These are phyloP conservation scores for Talaromyces sp. DNA, from an alignment of 2,329 filamentous ascomycete species.

Conservation along the genomic window DNA sequence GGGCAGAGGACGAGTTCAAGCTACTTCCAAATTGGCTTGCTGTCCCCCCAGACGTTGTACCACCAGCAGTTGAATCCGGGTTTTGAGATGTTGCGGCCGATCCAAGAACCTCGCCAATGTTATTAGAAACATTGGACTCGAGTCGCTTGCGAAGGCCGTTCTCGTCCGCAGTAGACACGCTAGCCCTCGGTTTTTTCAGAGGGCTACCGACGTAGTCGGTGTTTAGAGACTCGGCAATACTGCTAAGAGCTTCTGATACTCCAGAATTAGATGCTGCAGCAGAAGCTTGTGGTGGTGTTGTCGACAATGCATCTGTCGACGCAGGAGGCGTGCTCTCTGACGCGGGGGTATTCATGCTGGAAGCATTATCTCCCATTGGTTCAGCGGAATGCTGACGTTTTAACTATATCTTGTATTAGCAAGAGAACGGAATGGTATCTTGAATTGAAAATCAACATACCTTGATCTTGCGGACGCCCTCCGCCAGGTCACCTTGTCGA, in stretches of 20 bases:
- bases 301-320: slow-evolving; percentile 23
- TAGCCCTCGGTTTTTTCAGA: slow-evolving; percentile 43
- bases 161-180: slow-evolving; percentile 39
- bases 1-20: slow-evolving; percentile 1
- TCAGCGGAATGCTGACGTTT: slow-evolving; percentile 64
- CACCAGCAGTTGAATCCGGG: slow-evolving; percentile 7
- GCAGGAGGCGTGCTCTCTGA: slow-evolving; percentile 33
- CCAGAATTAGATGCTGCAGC: slow-evolving; percentile 4
- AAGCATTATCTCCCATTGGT: slow-evolving; percentile 36
- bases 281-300: slow-evolving; percentile 29
- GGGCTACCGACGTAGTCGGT: slow-evolving; percentile 41
- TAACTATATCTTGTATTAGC: slow-evolving; percentile 39
- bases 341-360: slow-evolving; percentile 35
- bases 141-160: slow-evolving; percentile 36
- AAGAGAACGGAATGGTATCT: neutral
- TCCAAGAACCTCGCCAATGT: slow-evolving; percentile 34
- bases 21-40: slow-evolving; percentile 12
- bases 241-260: slow-evolving; percentile 16
- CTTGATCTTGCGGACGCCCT: slow-evolving; percentile 63
- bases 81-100: slow-evolving; percentile 1
- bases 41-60: slow-evolving; percentile 6
- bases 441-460: slow-evolving; percentile 35
- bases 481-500: slow-evolving; percentile 57
- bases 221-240: slow-evolving; percentile 21
- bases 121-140: slow-evolving; percentile 23